Conservation (phyloP, 768 basidiomycete species). For the Auricularia sp. region DNA sequence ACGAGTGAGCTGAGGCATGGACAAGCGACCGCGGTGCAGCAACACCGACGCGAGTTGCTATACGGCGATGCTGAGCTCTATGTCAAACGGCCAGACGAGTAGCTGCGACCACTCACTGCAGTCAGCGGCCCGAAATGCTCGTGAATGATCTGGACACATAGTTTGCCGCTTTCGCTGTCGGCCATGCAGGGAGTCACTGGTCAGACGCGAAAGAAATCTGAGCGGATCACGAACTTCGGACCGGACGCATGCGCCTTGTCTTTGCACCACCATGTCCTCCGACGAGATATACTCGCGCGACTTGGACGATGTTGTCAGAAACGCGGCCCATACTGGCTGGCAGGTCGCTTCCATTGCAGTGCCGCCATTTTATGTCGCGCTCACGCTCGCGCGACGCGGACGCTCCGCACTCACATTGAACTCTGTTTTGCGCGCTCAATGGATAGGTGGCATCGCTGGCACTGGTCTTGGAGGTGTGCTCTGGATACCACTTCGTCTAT, state of each 20-base stretch:
- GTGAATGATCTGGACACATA: conserved; percentile 54
- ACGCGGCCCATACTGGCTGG: conserved; percentile 58
- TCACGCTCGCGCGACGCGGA: conserved; percentile 45
- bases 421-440: conserved; percentile 58
- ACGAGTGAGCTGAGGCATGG: conserved; percentile 56
- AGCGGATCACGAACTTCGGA: too few species aligned
- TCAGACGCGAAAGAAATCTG: neutral
- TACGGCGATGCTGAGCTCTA: neutral
- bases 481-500: neutral
- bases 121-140: conserved; percentile 58
- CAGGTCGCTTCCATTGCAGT: conserved; percentile 53
- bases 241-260: neutral
- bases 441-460: conserved; percentile 61
- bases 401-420: conserved; percentile 48
- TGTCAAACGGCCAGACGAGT: neutral
- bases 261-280: neutral
- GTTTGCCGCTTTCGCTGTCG: conserved; percentile 47
- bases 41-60: conserved; percentile 68
- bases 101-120: conserved; percentile 37
- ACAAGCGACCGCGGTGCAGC: conserved; percentile 76
- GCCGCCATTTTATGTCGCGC: conserved; percentile 50
- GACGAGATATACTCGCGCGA: conserved; percentile 23
- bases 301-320: conserved; percentile 43
- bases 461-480: conserved; percentile 11
- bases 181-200: conserved; percentile 35